Base-by-base conservation (phyloP, 1,284 basidiomycete species). In the Cutaneotrichosporon cavernicola region DNA sequence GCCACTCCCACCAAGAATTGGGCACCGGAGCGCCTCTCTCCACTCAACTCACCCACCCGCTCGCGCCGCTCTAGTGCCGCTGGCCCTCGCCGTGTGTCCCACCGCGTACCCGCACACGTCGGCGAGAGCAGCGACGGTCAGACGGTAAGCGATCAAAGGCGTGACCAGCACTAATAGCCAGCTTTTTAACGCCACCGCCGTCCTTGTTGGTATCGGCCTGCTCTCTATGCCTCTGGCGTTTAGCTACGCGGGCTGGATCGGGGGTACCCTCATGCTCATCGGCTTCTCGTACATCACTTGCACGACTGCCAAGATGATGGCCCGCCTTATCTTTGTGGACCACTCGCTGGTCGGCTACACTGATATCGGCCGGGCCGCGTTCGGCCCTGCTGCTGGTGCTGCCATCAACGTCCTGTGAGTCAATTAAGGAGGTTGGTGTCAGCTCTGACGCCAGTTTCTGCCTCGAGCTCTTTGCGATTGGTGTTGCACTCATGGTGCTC, bases 131-230 rank as follows among this genome's bases (percentile, higher is more conserved):
- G 91, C 2, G 91, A 89, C 74, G 89, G 89, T 31, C 91, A 93
- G 76, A 92, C 90, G 22, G 91, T 91, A 72, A 70, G 87, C 46
- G 36, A 21, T 22, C 13, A 4, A 8, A 8, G 18, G 2, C 5
- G 47, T 10, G 9, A 62, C 11, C 58, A 59, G 22, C 58, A 61
- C 55, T 32, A 46, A 50, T 68, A 26, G 40, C 9, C n/a, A 92
- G 90, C 81, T 96, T n/a, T 95, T 95, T 82, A 96, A 96, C 73
- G 88, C 90, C 9, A 90, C 89, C 55, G 92, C 91, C 10, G 90
- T 93, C 31, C 82, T 95, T 11, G 83, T 94, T 9, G 93, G 93
- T 6, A 90, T 96, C 68, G 93, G 93, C 2, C 89, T 97, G 83
- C 84, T 96, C 2, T 92, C 91, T 2, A 89, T 94, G 76, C 91